These are phyloP conservation scores for Paecilomyces sp. DNA, from an alignment of 2,329 filamentous ascomycete species.

Conservation along the genomic window DNA sequence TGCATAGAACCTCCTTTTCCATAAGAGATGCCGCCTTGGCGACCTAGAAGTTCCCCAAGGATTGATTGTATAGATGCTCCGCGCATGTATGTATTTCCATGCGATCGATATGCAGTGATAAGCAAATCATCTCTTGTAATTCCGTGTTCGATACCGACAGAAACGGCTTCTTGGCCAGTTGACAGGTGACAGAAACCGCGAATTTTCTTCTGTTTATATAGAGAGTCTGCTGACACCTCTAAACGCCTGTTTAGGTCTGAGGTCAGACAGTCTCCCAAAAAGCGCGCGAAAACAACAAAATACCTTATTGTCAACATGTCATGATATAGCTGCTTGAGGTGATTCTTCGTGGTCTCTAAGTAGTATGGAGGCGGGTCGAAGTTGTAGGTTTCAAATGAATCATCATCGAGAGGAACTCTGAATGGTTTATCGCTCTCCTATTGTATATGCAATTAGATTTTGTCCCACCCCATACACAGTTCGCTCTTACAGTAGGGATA, in stretches of 20 bases:
- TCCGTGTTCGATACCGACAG: slow-evolving; percentile 86
- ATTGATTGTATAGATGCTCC: slow-evolving; percentile 77
- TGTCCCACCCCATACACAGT: no score
- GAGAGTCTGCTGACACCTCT: slow-evolving; percentile 92
- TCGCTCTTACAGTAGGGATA: slow-evolving; percentile 7
- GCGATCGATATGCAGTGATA: slow-evolving; percentile 93
- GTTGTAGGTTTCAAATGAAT: slow-evolving; percentile 97
- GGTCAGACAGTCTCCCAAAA: slow-evolving; percentile 1
- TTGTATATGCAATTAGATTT: no score
- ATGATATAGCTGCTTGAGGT: slow-evolving; percentile 93
- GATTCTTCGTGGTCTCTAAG: slow-evolving; percentile 82
- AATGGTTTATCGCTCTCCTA: slow-evolving; percentile 87
- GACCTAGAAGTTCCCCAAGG: slow-evolving; percentile 84
- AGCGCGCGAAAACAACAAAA: slow-evolving; percentile 4
- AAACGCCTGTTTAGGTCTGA: slow-evolving; percentile 61
- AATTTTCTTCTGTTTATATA: slow-evolving; percentile 99
- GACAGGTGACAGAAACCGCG: slow-evolving; percentile 97
- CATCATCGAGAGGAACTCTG: slow-evolving; percentile 78
- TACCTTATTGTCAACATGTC: slow-evolving; percentile 91
- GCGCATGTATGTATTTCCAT: slow-evolving; percentile 92
- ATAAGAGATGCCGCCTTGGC: slow-evolving; percentile 86
- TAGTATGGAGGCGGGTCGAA: slow-evolving; percentile 88
- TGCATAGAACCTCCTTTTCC: slow-evolving; percentile 98
- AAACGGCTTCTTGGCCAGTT: slow-evolving; percentile 91
- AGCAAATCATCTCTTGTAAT: slow-evolving; percentile 80